A percentile compares a stretch with the other conserved stretches of the same genome.
Evolutionary conservation across 1,284 basidiomycete genomes (phyloP).

Genomic region (Ganoderma lucidum): DNA sequence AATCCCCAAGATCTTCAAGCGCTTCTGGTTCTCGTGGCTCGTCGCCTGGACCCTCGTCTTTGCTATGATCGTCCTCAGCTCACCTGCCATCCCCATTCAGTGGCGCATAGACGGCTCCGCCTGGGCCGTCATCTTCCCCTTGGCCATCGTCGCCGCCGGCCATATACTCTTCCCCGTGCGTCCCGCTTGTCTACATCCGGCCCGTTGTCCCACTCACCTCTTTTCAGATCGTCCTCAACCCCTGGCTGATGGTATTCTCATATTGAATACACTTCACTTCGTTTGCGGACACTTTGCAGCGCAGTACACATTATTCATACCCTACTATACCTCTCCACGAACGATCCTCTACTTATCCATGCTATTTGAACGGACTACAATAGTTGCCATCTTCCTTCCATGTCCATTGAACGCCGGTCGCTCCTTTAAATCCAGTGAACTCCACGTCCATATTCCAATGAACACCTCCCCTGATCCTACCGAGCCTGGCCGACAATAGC

Average conservation of each 20-base stretch:
- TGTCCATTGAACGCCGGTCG: neutral
- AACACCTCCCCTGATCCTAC: neutral
- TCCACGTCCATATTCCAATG: neutral
- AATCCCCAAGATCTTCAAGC: conserved; percentile 59
- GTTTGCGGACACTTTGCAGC: neutral
- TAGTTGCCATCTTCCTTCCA: neutral
- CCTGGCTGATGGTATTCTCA: conserved; percentile 58
- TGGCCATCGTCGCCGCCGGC: conserved; percentile 47
- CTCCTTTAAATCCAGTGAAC: neutral
- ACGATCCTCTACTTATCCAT: conserved; percentile 5
- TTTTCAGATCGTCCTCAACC: conserved; percentile 54
- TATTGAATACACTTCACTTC: conserved; percentile 43
- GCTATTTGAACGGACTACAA: neutral
- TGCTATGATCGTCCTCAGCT: conserved; percentile 49
- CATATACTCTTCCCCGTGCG: conserved; percentile 53
- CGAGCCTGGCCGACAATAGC: neutral
- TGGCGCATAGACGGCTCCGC: conserved; percentile 53
- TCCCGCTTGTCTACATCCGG: conserved; percentile 13
- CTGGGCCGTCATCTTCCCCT: conserved; percentile 55
- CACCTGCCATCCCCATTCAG: conserved; percentile 49
- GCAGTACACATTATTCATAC: conserved; percentile 8
- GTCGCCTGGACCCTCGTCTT: conserved; percentile 51
- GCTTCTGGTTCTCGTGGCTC: conserved; percentile 56
- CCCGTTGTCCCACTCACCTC: neutral
- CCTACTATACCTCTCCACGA: conserved; percentile 19